Conservation (phyloP, 495 filamentous ascomycete species). For the Penicillium verhagenii region DNA sequence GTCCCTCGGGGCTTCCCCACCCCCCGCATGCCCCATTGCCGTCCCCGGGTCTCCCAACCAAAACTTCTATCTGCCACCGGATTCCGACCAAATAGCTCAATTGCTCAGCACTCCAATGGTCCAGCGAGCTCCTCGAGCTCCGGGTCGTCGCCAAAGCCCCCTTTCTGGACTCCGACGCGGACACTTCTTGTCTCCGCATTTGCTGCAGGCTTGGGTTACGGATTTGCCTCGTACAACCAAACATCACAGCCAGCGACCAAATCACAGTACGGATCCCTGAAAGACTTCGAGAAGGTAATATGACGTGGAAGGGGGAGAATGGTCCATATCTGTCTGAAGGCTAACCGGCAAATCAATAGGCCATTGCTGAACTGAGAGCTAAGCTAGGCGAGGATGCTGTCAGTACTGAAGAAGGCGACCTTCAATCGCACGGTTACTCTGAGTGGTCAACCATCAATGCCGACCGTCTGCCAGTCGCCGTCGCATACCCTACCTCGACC, state of each 20-base stretch:
- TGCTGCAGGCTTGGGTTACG: slow-evolving; percentile 39
- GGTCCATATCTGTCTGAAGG: slow-evolving; percentile 19
- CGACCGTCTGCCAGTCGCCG: slow-evolving; percentile 73
- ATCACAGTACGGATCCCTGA: slow-evolving; percentile 40
- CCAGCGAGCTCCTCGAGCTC: slow-evolving; percentile 10
- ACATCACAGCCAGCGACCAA: slow-evolving; percentile 10
- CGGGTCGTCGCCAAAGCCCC: slow-evolving; percentile 15
- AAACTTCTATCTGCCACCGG: slow-evolving; percentile 12
- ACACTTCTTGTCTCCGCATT: slow-evolving; percentile 34
- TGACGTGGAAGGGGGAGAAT: slow-evolving; percentile 69
- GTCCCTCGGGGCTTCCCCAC: slow-evolving; percentile 30
- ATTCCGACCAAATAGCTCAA: slow-evolving; percentile 20
- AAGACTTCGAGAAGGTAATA: slow-evolving; percentile 44
- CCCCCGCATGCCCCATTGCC: slow-evolving; percentile 28
- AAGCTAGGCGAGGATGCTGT: slow-evolving; percentile 13
- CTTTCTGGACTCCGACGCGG: slow-evolving; percentile 33
- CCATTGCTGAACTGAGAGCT: slow-evolving; percentile 6
- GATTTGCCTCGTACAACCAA: slow-evolving; percentile 27
- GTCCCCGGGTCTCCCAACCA: slow-evolving; percentile 16
- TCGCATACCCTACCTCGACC: slow-evolving; percentile 75
- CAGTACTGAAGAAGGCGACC: slow-evolving; percentile 67
- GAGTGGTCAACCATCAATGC: slow-evolving; percentile 87
- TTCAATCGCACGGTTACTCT: slow-evolving; percentile 79
- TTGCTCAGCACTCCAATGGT: background rate
- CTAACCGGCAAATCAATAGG: background rate